Evolutionary conservation across 805 yeast species (phyloP), one percentile per base, ranked within the genome.

Genomic region (Suhomyces sp.): DNA sequence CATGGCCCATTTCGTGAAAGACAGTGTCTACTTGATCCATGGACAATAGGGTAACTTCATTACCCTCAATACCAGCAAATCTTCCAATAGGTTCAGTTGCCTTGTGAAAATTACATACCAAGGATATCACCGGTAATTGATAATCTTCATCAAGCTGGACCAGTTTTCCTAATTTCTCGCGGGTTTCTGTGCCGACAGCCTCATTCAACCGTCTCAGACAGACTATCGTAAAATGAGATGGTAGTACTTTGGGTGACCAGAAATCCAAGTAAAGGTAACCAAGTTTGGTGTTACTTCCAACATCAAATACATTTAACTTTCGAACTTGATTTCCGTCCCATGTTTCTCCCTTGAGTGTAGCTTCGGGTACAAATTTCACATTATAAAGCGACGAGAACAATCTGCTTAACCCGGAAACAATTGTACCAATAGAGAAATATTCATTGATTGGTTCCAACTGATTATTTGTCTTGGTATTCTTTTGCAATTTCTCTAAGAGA

Each of bases 1-100:
- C 98, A 60, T 93, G 98, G 1, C 98, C 98, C 96, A 93, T 88
- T 61, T 93, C 98, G 60, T 93, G 98, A 65, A 93, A 93, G 13
- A 93, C 65, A 0, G 98, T 93, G 50, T 91, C 96, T 14, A 91
- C 88, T 51, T 93, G 98, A 38, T 72, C 76, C 38, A 86, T 68
- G 9, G 81, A 69, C 25, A 91, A 60, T 13, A 85, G 63, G 19
- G 90, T 80, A 15, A 77, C 74, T 17, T 40, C 28, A 12, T 46
- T 47, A 11, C 35, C 31, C 12, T 47, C 54, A 6, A 44, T 32
- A 1, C 62, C 58, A 2, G 58, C 56, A 43, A 59, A 51, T 19
- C 58, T 47, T 5, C 59, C 51, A 7, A 61, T 58, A 8, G 58
- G 50, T 11, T 60, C 70, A 13, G 32, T 36, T 12, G 61, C 52